Evolutionary conservation across 2,329 filamentous ascomycete genomes (phyloP).

Genomic region (Arthrinium phaeospermum): DNA sequence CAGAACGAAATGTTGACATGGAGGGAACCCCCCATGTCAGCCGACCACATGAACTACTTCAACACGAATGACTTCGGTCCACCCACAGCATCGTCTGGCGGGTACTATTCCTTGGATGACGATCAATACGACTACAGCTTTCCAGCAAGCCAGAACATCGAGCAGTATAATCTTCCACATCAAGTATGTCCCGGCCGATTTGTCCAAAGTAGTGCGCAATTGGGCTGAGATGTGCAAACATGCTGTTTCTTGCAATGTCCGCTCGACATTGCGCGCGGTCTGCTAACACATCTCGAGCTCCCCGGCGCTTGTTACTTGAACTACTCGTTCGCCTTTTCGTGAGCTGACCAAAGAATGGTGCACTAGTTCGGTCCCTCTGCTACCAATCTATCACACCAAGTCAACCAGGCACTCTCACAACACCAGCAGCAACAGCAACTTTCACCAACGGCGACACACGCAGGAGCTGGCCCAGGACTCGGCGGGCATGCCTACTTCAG

Average conservation of each 20-base stretch:
- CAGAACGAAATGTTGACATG: conserved; percentile 20
- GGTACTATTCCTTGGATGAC: conserved; percentile 17
- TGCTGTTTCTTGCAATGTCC: neutral
- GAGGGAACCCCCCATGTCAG: conserved; percentile 17
- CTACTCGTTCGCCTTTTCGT: neutral
- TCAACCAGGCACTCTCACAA: conserved; percentile 5
- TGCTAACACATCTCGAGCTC: neutral
- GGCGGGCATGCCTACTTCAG: conserved; percentile 1
- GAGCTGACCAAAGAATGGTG: conserved; percentile 9
- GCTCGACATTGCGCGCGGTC: neutral
- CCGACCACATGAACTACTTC: conserved; percentile 20
- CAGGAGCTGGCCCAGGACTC: conserved; percentile 3
- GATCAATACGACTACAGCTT: conserved; percentile 18
- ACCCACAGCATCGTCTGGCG: conserved; percentile 17
- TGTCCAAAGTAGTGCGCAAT: neutral
- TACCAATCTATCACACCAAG: neutral
- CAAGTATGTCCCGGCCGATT: neutral
- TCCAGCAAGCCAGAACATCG: neutral
- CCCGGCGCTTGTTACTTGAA: neutral
- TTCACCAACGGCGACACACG: neutral
- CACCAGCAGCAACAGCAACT: neutral
- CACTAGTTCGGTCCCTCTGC: conserved; percentile 1
- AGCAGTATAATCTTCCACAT: conserved; percentile 4
- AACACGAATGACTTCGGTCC: conserved; percentile 16
- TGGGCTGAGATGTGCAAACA: neutral